Evolutionary conservation across 163 green algal genomes (phyloP).

Genomic region (Chlorella variabilis): DNA sequence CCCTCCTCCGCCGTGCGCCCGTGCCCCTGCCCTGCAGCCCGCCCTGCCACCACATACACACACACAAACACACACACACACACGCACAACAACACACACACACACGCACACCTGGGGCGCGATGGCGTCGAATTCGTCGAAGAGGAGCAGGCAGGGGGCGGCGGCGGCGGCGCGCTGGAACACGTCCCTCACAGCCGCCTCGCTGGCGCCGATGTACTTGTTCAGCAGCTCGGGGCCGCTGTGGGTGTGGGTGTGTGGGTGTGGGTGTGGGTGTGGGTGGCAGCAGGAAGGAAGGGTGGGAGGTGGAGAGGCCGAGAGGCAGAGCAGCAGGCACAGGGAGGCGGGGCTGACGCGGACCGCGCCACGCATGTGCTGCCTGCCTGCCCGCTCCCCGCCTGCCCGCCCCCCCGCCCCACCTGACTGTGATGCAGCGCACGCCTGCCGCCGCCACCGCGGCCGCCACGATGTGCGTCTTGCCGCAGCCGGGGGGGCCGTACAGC

Average conservation of each 20-base stretch:
- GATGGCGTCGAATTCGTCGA: conserved; percentile 99
- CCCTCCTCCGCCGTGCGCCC: too few species aligned
- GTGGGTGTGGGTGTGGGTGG: too few species aligned
- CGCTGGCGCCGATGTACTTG: conserved; percentile 98
- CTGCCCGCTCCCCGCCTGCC: background rate
- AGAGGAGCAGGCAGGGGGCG: conserved; percentile 96
- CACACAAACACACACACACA: too few species aligned
- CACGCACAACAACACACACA: background rate
- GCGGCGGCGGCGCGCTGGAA: conserved; percentile 87
- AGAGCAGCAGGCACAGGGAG: too few species aligned
- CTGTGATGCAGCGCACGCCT: conserved; percentile 78
- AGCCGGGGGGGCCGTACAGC: conserved; percentile 97
- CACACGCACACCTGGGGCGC: conserved; percentile 56
- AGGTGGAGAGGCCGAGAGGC: too few species aligned
- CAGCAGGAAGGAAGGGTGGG: too few species aligned
- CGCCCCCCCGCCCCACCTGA: conserved; percentile 54
- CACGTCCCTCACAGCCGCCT: conserved; percentile 91
- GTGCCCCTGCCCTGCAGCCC: background rate
- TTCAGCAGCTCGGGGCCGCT: conserved; percentile 97
- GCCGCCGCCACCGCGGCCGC: conserved; percentile 79
- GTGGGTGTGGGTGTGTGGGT: background rate
- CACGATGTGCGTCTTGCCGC: conserved; percentile 94
- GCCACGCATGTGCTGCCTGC: too few species aligned
- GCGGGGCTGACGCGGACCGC: too few species aligned
- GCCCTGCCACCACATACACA: too few species aligned